Evolutionary conservation across 78 protist species (phyloP).

Genomic region (Tieghemostelium lacteum): DNA sequence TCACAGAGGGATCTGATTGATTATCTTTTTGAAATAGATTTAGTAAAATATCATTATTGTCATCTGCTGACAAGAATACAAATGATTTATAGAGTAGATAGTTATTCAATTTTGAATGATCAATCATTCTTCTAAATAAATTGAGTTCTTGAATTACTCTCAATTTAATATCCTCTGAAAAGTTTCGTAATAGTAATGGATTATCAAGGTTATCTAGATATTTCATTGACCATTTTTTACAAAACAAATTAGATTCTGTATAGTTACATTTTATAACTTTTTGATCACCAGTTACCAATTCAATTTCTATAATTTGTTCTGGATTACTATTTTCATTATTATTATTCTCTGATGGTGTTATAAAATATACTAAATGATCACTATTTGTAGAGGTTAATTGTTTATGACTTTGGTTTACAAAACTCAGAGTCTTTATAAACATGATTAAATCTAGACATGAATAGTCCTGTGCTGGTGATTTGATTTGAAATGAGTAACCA

Average conservation of each 20-base stretch:
- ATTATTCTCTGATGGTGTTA: conserved; percentile 11
- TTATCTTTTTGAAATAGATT: conserved; percentile 58
- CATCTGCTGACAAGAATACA: conserved; percentile 28
- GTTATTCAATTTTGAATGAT: conserved; percentile 53
- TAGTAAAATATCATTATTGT: conserved; percentile 48
- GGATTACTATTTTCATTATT: conserved; percentile 3
- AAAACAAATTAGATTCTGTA: conserved; percentile 23
- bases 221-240: conserved; percentile 41
- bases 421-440: conserved; percentile 29
- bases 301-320: not conserved
- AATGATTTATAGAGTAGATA: conserved; percentile 57
- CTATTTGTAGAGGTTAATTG: not conserved
- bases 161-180: conserved; percentile 42
- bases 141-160: conserved; percentile 65
- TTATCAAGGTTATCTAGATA: conserved; percentile 8
- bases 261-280: not conserved
- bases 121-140: conserved; percentile 68
- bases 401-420: conserved; percentile 10
- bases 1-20: not conserved
- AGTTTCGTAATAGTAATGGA: conserved; percentile 12
- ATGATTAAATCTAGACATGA: not conserved
- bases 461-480: not conserved
- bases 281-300: not conserved
- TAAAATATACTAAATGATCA: not conserved
- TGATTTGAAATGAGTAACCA: conserved; percentile 24